These are phyloP conservation scores for Avicennia marina DNA, from an alignment of 257 asterid genomes.

Conservation along the genomic window DNA sequence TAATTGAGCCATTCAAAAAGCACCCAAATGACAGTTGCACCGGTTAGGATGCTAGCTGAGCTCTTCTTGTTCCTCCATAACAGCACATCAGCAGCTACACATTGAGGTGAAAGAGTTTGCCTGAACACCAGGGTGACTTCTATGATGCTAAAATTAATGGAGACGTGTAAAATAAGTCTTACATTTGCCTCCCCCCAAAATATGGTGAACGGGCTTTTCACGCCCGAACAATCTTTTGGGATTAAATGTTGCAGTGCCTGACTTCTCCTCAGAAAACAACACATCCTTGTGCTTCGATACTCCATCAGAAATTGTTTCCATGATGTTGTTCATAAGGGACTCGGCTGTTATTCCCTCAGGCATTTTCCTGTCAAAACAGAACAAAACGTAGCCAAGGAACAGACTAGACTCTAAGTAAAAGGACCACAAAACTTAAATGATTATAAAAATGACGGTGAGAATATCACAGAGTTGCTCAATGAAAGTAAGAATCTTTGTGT, in stretches of 20 bases:
- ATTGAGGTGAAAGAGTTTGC: background rate
- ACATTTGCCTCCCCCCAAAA: slow-evolving; percentile 90
- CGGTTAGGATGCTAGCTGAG: slow-evolving; percentile 56
- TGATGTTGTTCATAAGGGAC: slow-evolving; percentile 53
- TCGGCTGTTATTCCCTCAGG: slow-evolving; percentile 74
- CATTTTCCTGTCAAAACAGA: slow-evolving; percentile 32
- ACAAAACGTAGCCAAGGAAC: background rate
- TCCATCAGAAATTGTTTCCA: slow-evolving; percentile 52
- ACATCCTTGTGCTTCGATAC: slow-evolving; percentile 48
- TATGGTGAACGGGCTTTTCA: slow-evolving; percentile 64
- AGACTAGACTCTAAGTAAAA: background rate
- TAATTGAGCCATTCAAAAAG: slow-evolving; percentile 84
- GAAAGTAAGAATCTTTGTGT: too few relatives aligned
- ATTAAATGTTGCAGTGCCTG: slow-evolving; percentile 36
- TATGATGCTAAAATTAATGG: background rate
- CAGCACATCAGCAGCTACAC: slow-evolving; percentile 78
- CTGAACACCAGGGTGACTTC: background rate
- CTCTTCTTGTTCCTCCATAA: slow-evolving; percentile 90
- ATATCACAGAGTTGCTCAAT: too few relatives aligned
- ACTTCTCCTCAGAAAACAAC: slow-evolving; percentile 48
- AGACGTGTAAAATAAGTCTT: slow-evolving; percentile 15
- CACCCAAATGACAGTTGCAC: slow-evolving; percentile 71
- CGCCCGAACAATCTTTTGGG: slow-evolving; percentile 72
- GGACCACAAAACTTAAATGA: background rate
- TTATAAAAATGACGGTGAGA: background rate